Base-by-base conservation (phyloP, 2,329 filamentous ascomycete genomes). In the Fusarium sp. region DNA sequence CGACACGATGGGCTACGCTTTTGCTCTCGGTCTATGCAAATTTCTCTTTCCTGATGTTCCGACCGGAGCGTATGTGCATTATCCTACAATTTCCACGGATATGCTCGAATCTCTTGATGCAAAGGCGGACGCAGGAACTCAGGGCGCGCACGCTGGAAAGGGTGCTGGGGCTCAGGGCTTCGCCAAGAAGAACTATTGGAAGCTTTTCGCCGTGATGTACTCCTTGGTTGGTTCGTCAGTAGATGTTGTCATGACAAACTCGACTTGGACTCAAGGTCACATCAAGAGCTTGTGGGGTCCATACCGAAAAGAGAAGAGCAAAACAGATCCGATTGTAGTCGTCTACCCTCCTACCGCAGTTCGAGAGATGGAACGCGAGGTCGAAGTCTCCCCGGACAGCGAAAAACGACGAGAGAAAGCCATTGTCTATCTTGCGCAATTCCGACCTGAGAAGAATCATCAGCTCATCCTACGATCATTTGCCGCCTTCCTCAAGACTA, bases 1-100 rank as follows among this genome's bases (percentile, higher is more conserved):
- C 74, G 96, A 99, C 78, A 99, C 96, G 3, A 98, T 99, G 95
- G 96, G 96, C 68, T 99, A 98, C 77, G 94, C 95, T 27, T 99
- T 98, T 78, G 88, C 92, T 0, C 87, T 97, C 14, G 94, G 93
- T 11, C 85, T 98, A 5, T 92, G 87, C 80, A 96, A 94, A 77
- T 87, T 92, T 69, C 85, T 98, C 25, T 98, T 98, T 77, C 91
- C 88, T 1, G 80, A 83, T 38, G 88, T 98, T 3, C 93, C 95
- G 1, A 98, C 94, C 0, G 94, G 89, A 47, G 95, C 96, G 55
- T 99, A 99, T 78, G 95, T 98, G 2, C 96, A 99, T 82, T 99
- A 98, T 78, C 96, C 96, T 2, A 98, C 95, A 59, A 99, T 99
- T 57, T 98, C 95, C 5, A 99, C 94, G 53, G 96, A 99, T 77